Conservation (phyloP, 192 early-diverging fungal species). For the Dispira simplex region DNA sequence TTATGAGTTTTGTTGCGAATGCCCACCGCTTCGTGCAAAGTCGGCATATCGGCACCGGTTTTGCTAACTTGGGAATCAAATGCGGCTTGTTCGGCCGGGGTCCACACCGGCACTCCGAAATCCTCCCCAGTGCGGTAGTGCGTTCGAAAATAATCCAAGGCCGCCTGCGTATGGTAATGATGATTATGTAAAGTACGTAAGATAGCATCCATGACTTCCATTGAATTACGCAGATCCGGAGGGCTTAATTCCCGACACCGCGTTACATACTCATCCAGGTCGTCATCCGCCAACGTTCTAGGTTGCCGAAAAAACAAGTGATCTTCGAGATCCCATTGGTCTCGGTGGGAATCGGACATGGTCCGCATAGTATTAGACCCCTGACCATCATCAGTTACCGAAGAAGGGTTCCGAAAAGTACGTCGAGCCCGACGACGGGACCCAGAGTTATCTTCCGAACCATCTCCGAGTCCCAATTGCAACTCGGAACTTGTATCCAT, state of each 20-base stretch:
- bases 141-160: conserved; percentile 29
- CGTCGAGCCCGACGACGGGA: not conserved
- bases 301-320: conserved; percentile 28
- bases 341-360: not conserved
- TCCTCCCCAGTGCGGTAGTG: conserved; percentile 27
- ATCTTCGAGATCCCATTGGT: not conserved
- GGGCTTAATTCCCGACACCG: conserved; percentile 18
- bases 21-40: conserved; percentile 8
- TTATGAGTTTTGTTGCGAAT: not conserved
- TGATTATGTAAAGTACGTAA: conserved; percentile 31
- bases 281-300: conserved; percentile 21
- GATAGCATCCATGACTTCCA: conserved; percentile 49
- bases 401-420: not conserved
- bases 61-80: conserved; percentile 30
- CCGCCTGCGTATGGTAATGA: conserved; percentile 37
- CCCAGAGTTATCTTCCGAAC: too few relatives aligned
- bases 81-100: conserved; percentile 23
- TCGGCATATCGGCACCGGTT: conserved; percentile 9
- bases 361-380: not conserved
- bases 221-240: conserved; percentile 27
- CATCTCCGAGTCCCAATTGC: not conserved
- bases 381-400: not conserved
- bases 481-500: conserved; percentile 16
- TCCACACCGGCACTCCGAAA: conserved; percentile 38
- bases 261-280: conserved; percentile 27